phyloP scores from a whole-genome alignment of 2,329 filamentous ascomycete species.

The Epichloe bromicola region DNA sequence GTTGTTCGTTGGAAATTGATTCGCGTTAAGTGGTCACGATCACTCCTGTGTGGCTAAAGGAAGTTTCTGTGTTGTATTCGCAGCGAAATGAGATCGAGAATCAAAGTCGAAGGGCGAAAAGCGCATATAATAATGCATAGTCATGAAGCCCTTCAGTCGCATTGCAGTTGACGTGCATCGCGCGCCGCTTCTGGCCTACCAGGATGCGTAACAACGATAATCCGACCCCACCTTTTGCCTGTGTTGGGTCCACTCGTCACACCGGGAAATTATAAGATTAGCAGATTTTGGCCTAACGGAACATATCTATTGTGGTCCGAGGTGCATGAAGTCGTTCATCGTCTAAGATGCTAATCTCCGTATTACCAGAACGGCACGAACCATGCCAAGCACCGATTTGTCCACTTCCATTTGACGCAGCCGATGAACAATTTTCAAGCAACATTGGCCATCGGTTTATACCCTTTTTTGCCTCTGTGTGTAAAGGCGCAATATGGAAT shows the following conservation, averaged over 20 bases:
- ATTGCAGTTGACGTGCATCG: not conserved
- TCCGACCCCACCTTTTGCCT: slow-evolving; percentile 2
- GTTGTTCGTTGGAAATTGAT: not conserved
- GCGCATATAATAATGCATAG: not conserved
- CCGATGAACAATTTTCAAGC: too few relatives aligned
- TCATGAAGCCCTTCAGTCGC: not conserved
- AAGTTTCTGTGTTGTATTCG: not conserved
- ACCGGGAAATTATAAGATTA: too few relatives aligned
- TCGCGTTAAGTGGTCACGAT: not conserved
- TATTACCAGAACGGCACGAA: slow-evolving; percentile 12
- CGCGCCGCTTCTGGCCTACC: not conserved
- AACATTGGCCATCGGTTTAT: too few relatives aligned
- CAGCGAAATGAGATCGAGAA: not conserved
- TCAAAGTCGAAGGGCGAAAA: not conserved
- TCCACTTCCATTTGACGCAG: not conserved
- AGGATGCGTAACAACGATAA: slow-evolving; percentile 3
- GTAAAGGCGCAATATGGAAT: too few relatives aligned
- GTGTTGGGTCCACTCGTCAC: not conserved
- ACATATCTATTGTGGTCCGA: too few relatives aligned
- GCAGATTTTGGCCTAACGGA: too few relatives aligned
- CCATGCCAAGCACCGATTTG: not conserved
- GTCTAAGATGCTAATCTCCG: too few relatives aligned
- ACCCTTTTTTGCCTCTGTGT: too few relatives aligned
- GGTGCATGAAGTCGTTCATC: too few relatives aligned
- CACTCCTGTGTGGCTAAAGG: not conserved